phyloP scores from a whole-genome alignment of 345 rosid species.

The Gossypioides kirkii region DNA sequence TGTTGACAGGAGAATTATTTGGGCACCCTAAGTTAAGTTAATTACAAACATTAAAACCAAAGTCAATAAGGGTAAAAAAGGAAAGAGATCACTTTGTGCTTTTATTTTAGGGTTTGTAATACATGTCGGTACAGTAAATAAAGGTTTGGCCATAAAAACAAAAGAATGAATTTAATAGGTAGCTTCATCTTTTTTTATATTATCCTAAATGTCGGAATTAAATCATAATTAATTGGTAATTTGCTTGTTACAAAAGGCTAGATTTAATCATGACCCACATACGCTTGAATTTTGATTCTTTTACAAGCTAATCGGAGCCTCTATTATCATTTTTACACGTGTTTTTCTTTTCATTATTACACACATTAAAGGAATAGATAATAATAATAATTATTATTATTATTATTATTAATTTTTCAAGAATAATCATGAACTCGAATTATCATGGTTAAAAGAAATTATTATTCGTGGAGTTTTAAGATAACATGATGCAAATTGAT shows the following conservation, averaged over 20 bases:
- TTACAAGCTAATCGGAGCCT: background rate
- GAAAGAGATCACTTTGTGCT: background rate
- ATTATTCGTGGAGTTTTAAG: no score
- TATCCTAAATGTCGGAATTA: background rate
- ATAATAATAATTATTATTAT: no score
- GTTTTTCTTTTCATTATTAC: no score
- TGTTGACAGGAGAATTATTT: background rate
- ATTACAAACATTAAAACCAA: background rate
- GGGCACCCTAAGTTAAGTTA: background rate
- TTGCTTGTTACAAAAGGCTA: background rate
- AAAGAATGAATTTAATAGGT: background rate
- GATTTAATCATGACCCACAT: background rate
- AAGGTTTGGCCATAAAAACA: no score
- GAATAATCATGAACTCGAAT: no score
- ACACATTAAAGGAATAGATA: background rate
- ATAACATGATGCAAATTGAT: no score
- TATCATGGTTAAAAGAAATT: no score
- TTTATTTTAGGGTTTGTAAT: background rate
- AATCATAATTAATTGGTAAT: background rate
- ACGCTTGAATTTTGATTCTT: background rate
- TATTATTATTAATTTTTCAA: no score
- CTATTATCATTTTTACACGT: background rate
- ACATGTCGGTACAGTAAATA: background rate
- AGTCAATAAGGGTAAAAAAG: constrained; percentile 4
- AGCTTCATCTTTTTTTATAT: background rate